Evolutionary conservation across 1,139 yeast genomes (phyloP), one percentile per base, ranked within the genome.

Genomic region (Diutina ranongensis): DNA sequence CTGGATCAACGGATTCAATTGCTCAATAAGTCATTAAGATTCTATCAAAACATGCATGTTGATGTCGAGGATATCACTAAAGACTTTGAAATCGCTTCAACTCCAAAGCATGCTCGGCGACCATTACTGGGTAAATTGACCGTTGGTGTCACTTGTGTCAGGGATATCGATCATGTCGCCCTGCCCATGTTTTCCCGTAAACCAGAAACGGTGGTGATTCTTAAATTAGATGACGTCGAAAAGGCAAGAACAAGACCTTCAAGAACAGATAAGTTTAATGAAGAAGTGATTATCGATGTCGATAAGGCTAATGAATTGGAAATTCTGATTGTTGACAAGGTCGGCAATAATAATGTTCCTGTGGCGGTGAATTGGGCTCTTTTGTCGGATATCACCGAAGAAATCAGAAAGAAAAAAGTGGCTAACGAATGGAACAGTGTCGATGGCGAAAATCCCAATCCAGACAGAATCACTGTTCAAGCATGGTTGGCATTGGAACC

Each of bases 401-500:
- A 92, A 53, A 73, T 92, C 47, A 86, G 98, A 63, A 84, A 92
- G 57, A 84, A 83, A 59, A 87, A 86, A 53, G 94, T 85, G 21
- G 89, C 82, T 33, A 79, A 78, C 54, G 89, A 86, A 45, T 64
- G 75, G 49, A 35, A 18, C 27, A 19, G 16, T 13, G 31, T 25
- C 3, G 33, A 21, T 20, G 20, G 27, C 21, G 36, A 16, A 2
- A 32, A 45, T 34, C 33, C 21, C 18, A 22, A 31, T 8, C 20
- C 47, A 74, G 32, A 38, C 10, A 4, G 27, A 5, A 35, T 41
- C 28, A 18, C 19, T 27, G 27, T 31, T 15, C 20, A 31, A 12
- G 20, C 88, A n/a, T 92, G 97, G 97, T 83, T 87, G 57, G 81
- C 83, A 47, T 71, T 92, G 50, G 98, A 92, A 60, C 97, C 98